These are phyloP conservation scores for Didymella lethalis DNA, from an alignment of 2,329 filamentous ascomycete genomes.

Conservation along the genomic window DNA sequence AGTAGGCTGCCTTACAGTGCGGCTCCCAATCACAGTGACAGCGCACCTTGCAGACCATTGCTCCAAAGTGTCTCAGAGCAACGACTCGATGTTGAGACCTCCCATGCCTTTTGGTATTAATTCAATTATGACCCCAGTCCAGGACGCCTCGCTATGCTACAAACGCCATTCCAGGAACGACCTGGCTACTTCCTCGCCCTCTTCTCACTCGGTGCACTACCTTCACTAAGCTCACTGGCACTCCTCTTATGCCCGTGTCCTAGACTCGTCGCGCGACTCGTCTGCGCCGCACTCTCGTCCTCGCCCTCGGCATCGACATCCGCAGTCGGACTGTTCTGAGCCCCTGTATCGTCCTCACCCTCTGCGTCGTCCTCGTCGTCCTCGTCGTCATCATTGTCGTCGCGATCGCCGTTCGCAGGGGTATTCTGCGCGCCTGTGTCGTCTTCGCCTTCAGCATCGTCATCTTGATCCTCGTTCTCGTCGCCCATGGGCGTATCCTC, in stretches of 20 bases:
- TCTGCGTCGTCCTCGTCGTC: slow-evolving; percentile 25
- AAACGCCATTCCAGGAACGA: not conserved
- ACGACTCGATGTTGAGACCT: too few species aligned
- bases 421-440: slow-evolving; percentile 23
- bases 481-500: slow-evolving; percentile 38
- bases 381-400: slow-evolving; percentile 45
- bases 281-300: slow-evolving; percentile 41
- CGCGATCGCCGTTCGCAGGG: slow-evolving; percentile 20
- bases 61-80: not conserved
- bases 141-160: slow-evolving; percentile 8
- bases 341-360: slow-evolving; percentile 26
- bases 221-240: slow-evolving; percentile 77
- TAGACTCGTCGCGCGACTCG: slow-evolving; percentile 39
- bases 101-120: too few species aligned
- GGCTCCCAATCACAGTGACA: not conserved
- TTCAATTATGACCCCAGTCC: not conserved
- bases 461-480: slow-evolving; percentile 43
- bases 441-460: slow-evolving; percentile 38
- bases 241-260: slow-evolving; percentile 72
- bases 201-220: slow-evolving; percentile 45
- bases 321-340: not conserved
- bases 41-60: not conserved
- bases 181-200: slow-evolving; percentile 40
- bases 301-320: slow-evolving; percentile 27
- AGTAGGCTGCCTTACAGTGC: not conserved